Evolutionary conservation across 352 stramenopile species (phyloP).

Genomic region (Pythium phragmiticola): DNA sequence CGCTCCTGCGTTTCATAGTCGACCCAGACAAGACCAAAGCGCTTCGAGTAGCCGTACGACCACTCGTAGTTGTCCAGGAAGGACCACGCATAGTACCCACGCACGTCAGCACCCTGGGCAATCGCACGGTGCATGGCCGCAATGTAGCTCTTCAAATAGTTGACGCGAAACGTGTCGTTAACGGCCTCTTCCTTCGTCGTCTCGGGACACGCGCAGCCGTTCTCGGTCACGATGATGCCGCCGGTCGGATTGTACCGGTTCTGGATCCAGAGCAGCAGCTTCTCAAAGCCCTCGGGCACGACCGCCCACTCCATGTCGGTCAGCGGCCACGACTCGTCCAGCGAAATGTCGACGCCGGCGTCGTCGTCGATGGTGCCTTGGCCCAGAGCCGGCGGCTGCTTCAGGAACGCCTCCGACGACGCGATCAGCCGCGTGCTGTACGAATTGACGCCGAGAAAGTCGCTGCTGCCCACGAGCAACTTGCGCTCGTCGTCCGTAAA

Average conservation of each 20-base stretch:
- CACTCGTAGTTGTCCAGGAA: conserved; percentile 97
- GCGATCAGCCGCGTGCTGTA: conserved; percentile 76
- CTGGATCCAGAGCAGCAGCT: conserved; percentile 88
- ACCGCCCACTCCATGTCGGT: conserved; percentile 79
- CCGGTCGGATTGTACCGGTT: conserved; percentile 73
- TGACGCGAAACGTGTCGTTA: conserved; percentile 73
- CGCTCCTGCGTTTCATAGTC: conserved; percentile 46
- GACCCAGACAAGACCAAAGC: conserved; percentile 57
- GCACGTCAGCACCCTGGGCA: conserved; percentile 54
- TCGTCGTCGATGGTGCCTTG: conserved; percentile 32
- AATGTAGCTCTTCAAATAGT: conserved; percentile 84
- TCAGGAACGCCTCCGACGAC: conserved; percentile 45
- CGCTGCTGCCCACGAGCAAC: conserved; percentile 72
- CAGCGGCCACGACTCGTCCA: conserved; percentile 40
- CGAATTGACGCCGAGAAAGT: conserved; percentile 96
- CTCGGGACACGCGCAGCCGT: conserved; percentile 73
- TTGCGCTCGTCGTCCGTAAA: conserved; percentile 88
- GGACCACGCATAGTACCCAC: conserved; percentile 91
- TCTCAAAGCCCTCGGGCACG: conserved; percentile 79
- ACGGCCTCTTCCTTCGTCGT: conserved; percentile 8
- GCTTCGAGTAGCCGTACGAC: conserved; percentile 63
- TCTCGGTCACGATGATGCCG: conserved; percentile 91
- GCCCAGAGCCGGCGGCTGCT: conserved; percentile 5
- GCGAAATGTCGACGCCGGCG: conserved; percentile 39
- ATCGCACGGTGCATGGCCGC: conserved; percentile 54